phyloP scores from a whole-genome alignment of 2,329 filamentous ascomycete species.

The Phyllachora maydis region DNA sequence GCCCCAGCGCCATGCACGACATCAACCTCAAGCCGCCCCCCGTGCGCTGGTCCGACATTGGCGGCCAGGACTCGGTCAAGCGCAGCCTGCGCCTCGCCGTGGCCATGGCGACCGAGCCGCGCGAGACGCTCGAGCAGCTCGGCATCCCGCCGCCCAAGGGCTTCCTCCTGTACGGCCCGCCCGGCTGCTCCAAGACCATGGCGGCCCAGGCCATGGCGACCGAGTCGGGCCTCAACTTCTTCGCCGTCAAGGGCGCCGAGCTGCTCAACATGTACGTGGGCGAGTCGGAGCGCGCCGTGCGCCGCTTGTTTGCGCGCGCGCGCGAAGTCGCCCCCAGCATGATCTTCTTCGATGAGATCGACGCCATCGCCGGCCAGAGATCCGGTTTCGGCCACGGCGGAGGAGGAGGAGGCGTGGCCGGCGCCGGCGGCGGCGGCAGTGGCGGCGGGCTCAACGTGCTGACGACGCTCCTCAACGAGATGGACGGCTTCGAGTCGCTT shows the following conservation, averaged over 20 bases:
- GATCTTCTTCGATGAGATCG: constrained; percentile 95
- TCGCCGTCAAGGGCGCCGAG: constrained; percentile 84
- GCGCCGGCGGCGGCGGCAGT: constrained; percentile 8
- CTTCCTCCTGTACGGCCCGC: constrained; percentile 75
- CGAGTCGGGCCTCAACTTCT: constrained; percentile 80
- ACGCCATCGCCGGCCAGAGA: constrained; percentile 50
- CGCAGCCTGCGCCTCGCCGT: constrained; percentile 31
- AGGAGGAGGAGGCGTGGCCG: constrained; percentile 14
- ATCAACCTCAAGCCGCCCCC: constrained; percentile 77
- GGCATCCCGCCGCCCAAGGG: constrained; percentile 50
- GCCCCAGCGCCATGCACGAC: constrained; percentile 73
- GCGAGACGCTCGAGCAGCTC: constrained; percentile 12
- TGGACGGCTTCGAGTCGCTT: constrained; percentile 81
- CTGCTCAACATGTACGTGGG: constrained; percentile 94
- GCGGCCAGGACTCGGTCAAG: constrained; percentile 64
- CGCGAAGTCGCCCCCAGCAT: constrained; percentile 74
- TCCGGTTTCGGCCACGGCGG: constrained; percentile 24
- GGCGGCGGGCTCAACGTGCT: constrained; percentile 55
- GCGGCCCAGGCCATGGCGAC: constrained; percentile 81
- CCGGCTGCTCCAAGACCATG: constrained; percentile 87
- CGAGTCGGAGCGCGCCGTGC: constrained; percentile 71
- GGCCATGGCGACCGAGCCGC: constrained; percentile 13
- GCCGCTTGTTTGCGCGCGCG: constrained; percentile 72
- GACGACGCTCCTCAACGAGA: constrained; percentile 77
- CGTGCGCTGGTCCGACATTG: constrained; percentile 72